These are phyloP conservation scores for Eleusine indica DNA, from an alignment of 176 grass and related monocot species.

Conservation along the genomic window DNA sequence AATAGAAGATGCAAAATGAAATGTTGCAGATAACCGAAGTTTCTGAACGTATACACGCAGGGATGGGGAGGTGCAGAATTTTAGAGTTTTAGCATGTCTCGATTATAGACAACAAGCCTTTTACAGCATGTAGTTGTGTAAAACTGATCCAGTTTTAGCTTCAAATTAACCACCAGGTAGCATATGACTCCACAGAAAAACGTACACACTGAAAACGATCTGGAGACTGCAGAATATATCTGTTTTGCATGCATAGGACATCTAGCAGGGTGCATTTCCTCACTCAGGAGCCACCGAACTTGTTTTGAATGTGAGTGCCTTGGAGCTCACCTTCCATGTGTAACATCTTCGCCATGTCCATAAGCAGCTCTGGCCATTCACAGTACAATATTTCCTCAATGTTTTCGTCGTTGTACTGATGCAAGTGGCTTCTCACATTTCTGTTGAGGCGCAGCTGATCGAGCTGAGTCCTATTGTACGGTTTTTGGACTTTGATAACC, in stretches of 20 bases:
- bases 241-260: not conserved
- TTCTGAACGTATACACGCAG: too few species aligned
- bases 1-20: not conserved
- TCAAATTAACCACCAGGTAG: not conserved
- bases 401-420: not conserved
- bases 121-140: not conserved
- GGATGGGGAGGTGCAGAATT: not conserved
- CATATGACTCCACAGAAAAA: not conserved
- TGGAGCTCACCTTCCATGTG: not conserved
- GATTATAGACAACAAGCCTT: not conserved
- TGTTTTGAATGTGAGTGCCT: not conserved
- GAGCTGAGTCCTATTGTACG: not conserved
- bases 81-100: not conserved
- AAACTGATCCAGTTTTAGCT: not conserved
- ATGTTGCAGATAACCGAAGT: too few species aligned
- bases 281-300: not conserved
- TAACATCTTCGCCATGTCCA: not conserved
- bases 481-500: not conserved
- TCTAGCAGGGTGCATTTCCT: too few species aligned
- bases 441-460: not conserved
- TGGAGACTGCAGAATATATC: not conserved
- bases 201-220: not conserved
- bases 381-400: not conserved
- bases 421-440: not conserved
- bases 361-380: not conserved